These are phyloP conservation scores for Starmerella riodocensis DNA, from an alignment of 805 yeast species.

Conservation along the genomic window DNA sequence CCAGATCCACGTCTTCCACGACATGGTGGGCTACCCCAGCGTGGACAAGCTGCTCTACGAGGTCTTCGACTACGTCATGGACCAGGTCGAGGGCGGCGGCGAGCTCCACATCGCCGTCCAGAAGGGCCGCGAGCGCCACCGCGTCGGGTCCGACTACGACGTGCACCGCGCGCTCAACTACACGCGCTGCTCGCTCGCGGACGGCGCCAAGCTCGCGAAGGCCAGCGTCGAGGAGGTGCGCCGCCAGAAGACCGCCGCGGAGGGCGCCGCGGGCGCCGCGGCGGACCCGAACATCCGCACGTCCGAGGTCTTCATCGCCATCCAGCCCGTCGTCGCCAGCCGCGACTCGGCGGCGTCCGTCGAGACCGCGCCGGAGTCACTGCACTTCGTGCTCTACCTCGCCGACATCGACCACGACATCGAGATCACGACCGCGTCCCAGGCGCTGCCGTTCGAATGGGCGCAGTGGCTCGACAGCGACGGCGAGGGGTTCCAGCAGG, in stretches of 20 bases:
- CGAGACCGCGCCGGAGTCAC: constrained; percentile 28
- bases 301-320: constrained; percentile 58
- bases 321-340: constrained; percentile 40
- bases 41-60: constrained; percentile 38
- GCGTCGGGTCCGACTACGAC: constrained; percentile 27
- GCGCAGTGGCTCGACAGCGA: constrained; percentile 68
- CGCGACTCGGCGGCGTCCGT: constrained; percentile 1
- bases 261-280: constrained; percentile 9
- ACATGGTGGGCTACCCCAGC: constrained; percentile 34
- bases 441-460: constrained; percentile 85
- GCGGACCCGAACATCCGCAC: constrained; percentile 22
- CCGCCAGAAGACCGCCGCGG: constrained; percentile 21
- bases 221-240: constrained; percentile 73
- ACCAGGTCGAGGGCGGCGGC: constrained; percentile 60
- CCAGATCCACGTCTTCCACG: constrained; percentile 33
- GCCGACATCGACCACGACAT: constrained; percentile 70
- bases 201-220: constrained; percentile 76
- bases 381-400: constrained; percentile 62
- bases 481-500: constrained; percentile 27
- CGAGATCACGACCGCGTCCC: constrained; percentile 63
- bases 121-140: constrained; percentile 31
- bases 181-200: constrained; percentile 62
- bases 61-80: constrained; percentile 46
- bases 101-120: constrained; percentile 40
- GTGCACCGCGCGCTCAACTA: constrained; percentile 43